Conservation (phyloP, 2,329 filamentous ascomycete genomes). For the Microcera coccophila region DNA sequence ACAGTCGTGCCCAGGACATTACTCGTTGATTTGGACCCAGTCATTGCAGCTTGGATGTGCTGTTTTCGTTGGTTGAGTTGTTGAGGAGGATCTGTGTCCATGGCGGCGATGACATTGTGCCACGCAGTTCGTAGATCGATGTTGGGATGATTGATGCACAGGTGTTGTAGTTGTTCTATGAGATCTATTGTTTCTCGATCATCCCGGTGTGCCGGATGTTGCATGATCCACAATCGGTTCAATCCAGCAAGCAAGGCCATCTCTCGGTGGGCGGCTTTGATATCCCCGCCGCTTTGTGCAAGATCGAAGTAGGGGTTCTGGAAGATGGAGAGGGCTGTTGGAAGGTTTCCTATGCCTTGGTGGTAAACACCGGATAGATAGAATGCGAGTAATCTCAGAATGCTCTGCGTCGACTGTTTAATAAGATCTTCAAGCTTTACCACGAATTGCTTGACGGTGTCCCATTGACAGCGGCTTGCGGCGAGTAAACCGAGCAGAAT, state of each 20-base stretch:
- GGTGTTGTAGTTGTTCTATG: constrained; percentile 61
- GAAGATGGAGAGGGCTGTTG: constrained; percentile 65
- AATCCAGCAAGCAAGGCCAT: constrained; percentile 63
- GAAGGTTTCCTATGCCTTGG: constrained; percentile 72
- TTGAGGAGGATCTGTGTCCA: constrained; percentile 56
- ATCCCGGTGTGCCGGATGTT: constrained; percentile 55
- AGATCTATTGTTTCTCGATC: constrained; percentile 57
- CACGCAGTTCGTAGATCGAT: constrained; percentile 74
- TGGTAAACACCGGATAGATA: constrained; percentile 74
- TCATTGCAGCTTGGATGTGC: constrained; percentile 69
- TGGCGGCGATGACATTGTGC: constrained; percentile 68
- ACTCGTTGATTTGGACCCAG: constrained; percentile 61
- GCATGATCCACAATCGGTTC: constrained; percentile 70
- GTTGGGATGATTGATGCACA: constrained; percentile 67
- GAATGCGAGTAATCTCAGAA: constrained; percentile 48
- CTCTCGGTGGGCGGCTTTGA: constrained; percentile 56
- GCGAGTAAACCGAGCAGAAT: constrained; percentile 68
- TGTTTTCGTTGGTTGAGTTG: constrained; percentile 75
- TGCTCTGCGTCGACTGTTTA: constrained; percentile 38
- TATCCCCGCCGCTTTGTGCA: constrained; percentile 34
- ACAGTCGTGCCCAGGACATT: constrained; percentile 82
- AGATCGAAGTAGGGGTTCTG: constrained; percentile 54
- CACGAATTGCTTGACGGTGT: constrained; percentile 56
- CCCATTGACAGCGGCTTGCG: constrained; percentile 68
- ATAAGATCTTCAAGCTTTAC: constrained; percentile 48